Conservation (phyloP, 2,329 filamentous ascomycete species). For the Cladorrhinum sp. region DNA sequence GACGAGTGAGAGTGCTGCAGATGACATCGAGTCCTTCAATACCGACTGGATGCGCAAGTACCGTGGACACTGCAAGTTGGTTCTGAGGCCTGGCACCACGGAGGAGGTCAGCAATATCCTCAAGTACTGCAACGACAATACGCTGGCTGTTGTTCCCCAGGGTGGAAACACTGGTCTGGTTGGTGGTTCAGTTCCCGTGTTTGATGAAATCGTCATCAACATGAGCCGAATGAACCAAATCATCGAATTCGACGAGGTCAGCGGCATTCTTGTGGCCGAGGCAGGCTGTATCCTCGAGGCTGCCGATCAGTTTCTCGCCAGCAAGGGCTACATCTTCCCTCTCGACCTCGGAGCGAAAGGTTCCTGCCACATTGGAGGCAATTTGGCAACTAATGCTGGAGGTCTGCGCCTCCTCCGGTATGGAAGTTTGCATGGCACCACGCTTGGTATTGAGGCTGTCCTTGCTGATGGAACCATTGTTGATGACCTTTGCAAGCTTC, state of each 20-base stretch:
- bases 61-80: constrained; percentile 80
- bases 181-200: constrained; percentile 92
- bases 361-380: constrained; percentile 93
- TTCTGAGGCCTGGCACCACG: constrained; percentile 79
- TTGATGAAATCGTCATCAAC: constrained; percentile 96
- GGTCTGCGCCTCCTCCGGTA: constrained; percentile 87
- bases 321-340: constrained; percentile 86
- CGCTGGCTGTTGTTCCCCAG: constrained; percentile 91
- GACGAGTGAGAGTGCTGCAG: constrained; percentile 62
- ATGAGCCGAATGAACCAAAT: constrained; percentile 88
- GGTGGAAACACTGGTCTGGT: constrained; percentile 96
- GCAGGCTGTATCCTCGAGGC: constrained; percentile 88
- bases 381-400: constrained; percentile 93
- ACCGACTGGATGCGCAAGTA: constrained; percentile 99
- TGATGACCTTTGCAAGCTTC: constrained; percentile 79
- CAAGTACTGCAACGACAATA: constrained; percentile 91
- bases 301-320: constrained; percentile 79
- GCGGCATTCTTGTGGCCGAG: constrained; percentile 84
- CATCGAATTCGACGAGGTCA: constrained; percentile 87
- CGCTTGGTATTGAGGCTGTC: constrained; percentile 89
- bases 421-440: constrained; percentile 88
- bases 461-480: constrained; percentile 90
- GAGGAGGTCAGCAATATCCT: constrained; percentile 88
- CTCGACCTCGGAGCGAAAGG: constrained; percentile 97
- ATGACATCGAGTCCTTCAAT: constrained; percentile 90